Conservation (phyloP, 345 rosid species). For the Sonneratia alba region DNA sequence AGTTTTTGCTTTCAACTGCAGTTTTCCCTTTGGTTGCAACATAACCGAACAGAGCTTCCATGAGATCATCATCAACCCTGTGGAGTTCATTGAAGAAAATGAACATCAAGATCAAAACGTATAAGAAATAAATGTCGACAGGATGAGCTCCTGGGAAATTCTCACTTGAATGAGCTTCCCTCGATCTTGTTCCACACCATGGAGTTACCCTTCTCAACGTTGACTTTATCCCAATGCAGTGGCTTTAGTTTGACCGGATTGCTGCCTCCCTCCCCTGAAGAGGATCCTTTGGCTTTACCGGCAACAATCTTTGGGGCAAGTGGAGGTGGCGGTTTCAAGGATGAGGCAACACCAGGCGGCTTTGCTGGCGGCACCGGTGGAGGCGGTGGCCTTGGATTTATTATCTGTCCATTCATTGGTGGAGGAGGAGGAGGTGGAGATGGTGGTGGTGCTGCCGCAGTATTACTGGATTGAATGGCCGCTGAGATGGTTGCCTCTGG, state of each 20-base stretch:
- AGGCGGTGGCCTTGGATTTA: slow-evolving; percentile 26
- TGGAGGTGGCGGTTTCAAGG: slow-evolving; percentile 30
- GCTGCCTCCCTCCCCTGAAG: slow-evolving; percentile 10
- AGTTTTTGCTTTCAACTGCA: slow-evolving; percentile 15
- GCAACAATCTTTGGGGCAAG: slow-evolving; percentile 12
- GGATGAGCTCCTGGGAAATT: neutral
- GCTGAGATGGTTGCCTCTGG: slow-evolving; percentile 18
- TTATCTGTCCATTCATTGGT: slow-evolving; percentile 3
- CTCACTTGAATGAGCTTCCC: slow-evolving; percentile 78
- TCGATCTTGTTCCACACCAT: slow-evolving; percentile 92
- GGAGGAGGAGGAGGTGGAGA: neutral
- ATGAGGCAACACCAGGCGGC: neutral
- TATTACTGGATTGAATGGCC: slow-evolving; percentile 11
- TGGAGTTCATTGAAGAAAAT: neutral
- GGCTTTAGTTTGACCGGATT: slow-evolving; percentile 71
- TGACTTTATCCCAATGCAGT: slow-evolving; percentile 83
- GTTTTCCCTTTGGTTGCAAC: slow-evolving; percentile 57
- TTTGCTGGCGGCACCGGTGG: slow-evolving; percentile 34
- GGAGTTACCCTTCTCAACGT: slow-evolving; percentile 52
- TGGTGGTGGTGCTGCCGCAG: slow-evolving; percentile 24
- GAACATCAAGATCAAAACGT: neutral
- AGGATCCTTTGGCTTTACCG: slow-evolving; percentile 22
- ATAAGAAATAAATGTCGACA: neutral
- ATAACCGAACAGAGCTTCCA: slow-evolving; percentile 87
- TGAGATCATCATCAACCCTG: slow-evolving; percentile 17